phyloP scores from a whole-genome alignment of 1,139 yeast species.

The Zygoascus sp. region DNA sequence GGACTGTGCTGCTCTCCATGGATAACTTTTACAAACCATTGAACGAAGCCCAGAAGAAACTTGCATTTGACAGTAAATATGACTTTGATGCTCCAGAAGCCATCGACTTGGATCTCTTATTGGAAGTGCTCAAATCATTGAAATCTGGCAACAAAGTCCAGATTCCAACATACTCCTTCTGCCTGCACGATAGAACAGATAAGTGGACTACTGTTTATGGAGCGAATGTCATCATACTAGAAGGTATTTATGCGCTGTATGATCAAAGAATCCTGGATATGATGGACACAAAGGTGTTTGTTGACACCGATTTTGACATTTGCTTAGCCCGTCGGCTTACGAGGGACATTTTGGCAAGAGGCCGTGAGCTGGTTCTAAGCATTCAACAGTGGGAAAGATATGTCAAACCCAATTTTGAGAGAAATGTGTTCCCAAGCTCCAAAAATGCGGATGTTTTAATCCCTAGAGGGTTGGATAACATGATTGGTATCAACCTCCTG shows the following conservation, averaged over 20 bases:
- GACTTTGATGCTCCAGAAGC: slow-evolving; percentile 88
- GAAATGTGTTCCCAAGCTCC: slow-evolving; percentile 73
- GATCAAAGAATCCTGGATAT: slow-evolving; percentile 63
- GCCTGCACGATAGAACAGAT: slow-evolving; percentile 64
- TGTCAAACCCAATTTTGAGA: slow-evolving; percentile 88
- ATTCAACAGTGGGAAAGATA: slow-evolving; percentile 84
- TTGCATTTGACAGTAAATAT: slow-evolving; percentile 62
- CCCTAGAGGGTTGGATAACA: slow-evolving; percentile 84
- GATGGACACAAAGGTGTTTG: slow-evolving; percentile 84
- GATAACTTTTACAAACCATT: slow-evolving; percentile 88
- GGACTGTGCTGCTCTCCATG: slow-evolving; percentile 89
- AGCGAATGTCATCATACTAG: slow-evolving; percentile 86
- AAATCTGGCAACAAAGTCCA: slow-evolving; percentile 60
- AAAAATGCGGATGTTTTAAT: slow-evolving; percentile 76
- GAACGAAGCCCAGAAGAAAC: slow-evolving; percentile 50
- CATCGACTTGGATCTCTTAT: slow-evolving; percentile 69
- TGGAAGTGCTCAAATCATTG: slow-evolving; percentile 57
- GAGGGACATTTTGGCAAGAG: slow-evolving; percentile 81
- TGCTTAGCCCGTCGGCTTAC: slow-evolving; percentile 85
- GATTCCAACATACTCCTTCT: slow-evolving; percentile 85
- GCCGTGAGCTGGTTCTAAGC: slow-evolving; percentile 77
- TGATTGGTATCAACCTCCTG: slow-evolving; percentile 71
- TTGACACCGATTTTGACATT: slow-evolving; percentile 88
- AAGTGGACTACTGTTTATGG: slow-evolving; percentile 80
- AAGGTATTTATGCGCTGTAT: slow-evolving; percentile 83